A percentile compares a stretch with the other conserved stretches of the same genome.
These are phyloP conservation scores for Schizochytrium sp. DNA, from an alignment of 108 stramenopile genomes.

Conservation along the genomic window DNA sequence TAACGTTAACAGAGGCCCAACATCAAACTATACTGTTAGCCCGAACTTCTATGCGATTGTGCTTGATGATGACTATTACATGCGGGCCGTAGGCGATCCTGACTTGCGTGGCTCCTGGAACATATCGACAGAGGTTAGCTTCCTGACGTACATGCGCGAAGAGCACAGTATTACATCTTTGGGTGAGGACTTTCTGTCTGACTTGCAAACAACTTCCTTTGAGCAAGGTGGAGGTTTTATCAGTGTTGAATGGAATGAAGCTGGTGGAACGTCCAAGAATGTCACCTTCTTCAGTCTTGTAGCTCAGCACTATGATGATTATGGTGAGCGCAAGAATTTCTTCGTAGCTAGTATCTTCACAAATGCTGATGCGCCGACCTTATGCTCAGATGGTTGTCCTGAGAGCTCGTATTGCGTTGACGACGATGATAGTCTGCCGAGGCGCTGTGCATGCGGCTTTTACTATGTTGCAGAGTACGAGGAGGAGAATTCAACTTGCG, in stretches of 20 bases:
- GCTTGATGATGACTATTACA: not conserved
- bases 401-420: not conserved
- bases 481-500: not conserved
- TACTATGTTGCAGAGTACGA: not conserved
- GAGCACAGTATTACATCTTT: not conserved
- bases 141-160: not conserved
- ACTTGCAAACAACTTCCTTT: not conserved
- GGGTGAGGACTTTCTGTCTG: not conserved
- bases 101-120: not conserved
- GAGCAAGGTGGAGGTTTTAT: not conserved
- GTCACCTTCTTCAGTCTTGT: not conserved
- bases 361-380: not conserved
- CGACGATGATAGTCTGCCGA: not conserved
- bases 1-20: not conserved
- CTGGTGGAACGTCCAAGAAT: not conserved
- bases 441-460: slow-evolving; percentile 15
- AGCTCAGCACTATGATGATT: not conserved
- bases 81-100: not conserved
- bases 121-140: not conserved
- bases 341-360: slow-evolving; percentile 13
- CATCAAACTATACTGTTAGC: not conserved
- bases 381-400: not conserved
- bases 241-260: not conserved
- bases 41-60: slow-evolving; percentile 4
- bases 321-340: not conserved